Base-by-base conservation (phyloP, 345 rosid species). In the Adansonia digitata region DNA sequence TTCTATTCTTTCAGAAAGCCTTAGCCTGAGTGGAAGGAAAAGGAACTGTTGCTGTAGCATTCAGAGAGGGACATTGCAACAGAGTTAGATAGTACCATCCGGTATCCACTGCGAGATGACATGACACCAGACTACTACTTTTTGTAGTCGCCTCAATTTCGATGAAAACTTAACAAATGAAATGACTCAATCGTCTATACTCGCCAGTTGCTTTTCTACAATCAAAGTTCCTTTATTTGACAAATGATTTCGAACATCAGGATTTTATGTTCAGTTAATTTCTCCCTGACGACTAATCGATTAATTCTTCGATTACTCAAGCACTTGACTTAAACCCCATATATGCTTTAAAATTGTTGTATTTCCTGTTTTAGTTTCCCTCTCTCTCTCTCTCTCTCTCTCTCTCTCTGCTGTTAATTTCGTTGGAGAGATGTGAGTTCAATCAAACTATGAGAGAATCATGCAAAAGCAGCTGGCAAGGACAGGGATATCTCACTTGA, bases 31-130 rank as follows among this genome's bases (percentile, higher is more conserved):
- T 15, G 20, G 55, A 29, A 15, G 20, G n/a, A 60, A 34, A 31
- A 9, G 20, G 39, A 15, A 14, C 11, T 67, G 56, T 68, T 45
- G 55, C 34, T 68, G 72, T 45, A 15, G 56, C 1, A 8, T 15
- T 6, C 37, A 26, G 71, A 68, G 48, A 31, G 37, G 72, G 72
- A 26, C 37, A 49, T 45, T 45, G 37, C 71, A 67, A 67, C 71
- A 45, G 55, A 26, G 71, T 45, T 24, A 15, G n/a, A n/a, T n/a
- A n/a, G n/a, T n/a, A n/a, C n/a, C n/a, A n/a, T n/a, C 39, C 71
- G 14, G 35, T 27, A 45, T 67, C 71, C 37, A 15, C 37, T 67
- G 53, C 53, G 18, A 22, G 12, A 26, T 24, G 5, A 55, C 15
- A 48, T 11, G 15, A 9, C 5, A 63, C 24, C 67, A 18, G 3